A percentile compares a stretch with the other conserved stretches of the same genome.
These are phyloP conservation scores for Hymenoscyphus scutula DNA, from an alignment of 2,329 filamentous ascomycete species.

Conservation along the genomic window DNA sequence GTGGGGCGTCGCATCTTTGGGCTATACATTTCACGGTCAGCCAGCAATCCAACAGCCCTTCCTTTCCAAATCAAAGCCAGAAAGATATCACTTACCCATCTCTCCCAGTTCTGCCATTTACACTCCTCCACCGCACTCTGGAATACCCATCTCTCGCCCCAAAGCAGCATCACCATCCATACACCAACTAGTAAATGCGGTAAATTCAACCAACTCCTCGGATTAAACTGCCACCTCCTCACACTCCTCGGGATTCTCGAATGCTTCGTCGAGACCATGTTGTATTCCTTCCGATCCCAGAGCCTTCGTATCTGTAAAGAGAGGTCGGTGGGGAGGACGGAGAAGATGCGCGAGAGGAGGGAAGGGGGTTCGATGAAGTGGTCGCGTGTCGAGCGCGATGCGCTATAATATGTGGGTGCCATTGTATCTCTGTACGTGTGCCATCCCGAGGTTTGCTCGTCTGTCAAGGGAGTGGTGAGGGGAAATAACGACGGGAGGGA, in stretches of 20 bases:
- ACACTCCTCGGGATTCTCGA: conserved; percentile 21
- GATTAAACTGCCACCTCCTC: conserved; percentile 44
- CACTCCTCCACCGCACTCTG: conserved; percentile 67
- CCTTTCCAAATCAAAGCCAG: conserved; percentile 2
- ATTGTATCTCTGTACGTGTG: conserved; percentile 19
- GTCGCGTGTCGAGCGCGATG: conserved; percentile 27
- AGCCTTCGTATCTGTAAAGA: conserved; percentile 27
- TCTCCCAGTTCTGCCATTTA: conserved; percentile 84
- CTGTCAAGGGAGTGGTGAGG: neutral
- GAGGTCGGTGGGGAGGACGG: conserved; percentile 25
- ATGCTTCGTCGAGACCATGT: conserved; percentile 18
- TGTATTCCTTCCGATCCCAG: conserved; percentile 22
- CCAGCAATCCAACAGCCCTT: neutral
- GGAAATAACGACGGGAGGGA: neutral
- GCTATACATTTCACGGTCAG: conserved; percentile 49
- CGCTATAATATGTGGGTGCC: conserved; percentile 26
- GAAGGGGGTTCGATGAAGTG: conserved; percentile 31
- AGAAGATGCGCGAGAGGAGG: conserved; percentile 28
- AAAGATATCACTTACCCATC: conserved; percentile 65
- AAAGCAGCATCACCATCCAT: conserved; percentile 77
- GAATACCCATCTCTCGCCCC: conserved; percentile 82
- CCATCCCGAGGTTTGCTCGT: conserved; percentile 17
- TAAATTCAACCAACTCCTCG: conserved; percentile 56
- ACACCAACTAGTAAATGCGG: conserved; percentile 65
- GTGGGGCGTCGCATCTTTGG: conserved; percentile 73